phyloP scores from a whole-genome alignment of 768 basidiomycete species.

The Pseudohyphozyma bogoriensis region DNA sequence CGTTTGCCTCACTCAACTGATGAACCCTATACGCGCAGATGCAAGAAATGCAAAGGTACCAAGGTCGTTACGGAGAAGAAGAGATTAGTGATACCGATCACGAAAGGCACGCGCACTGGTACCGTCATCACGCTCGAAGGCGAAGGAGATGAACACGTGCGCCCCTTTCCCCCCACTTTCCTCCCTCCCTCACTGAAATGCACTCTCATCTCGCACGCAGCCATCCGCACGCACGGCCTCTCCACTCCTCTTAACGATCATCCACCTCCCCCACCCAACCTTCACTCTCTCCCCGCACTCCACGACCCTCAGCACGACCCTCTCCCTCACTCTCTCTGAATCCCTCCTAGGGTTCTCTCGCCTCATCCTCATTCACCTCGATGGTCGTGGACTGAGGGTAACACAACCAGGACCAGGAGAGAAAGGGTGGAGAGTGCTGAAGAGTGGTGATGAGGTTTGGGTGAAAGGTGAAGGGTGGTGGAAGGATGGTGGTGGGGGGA shows the following conservation, averaged over 20 bases:
- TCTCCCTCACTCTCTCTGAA: slow-evolving; percentile 83
- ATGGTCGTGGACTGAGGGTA: slow-evolving; percentile 80
- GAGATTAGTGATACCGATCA: slow-evolving; percentile 73
- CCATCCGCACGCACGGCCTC: slow-evolving; percentile 69
- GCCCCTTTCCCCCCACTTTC: slow-evolving; percentile 19
- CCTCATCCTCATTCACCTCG: slow-evolving; percentile 79
- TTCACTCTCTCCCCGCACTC: slow-evolving; percentile 56
- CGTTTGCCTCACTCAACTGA: too few relatives aligned
- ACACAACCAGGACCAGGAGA: slow-evolving; percentile 57
- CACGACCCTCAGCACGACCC: slow-evolving; percentile 64
- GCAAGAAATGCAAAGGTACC: slow-evolving; percentile 89
- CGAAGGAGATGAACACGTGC: slow-evolving; percentile 80
- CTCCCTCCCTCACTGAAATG: background rate
- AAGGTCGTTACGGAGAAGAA: slow-evolving; percentile 79
- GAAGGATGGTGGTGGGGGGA: slow-evolving; percentile 61
- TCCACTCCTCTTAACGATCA: slow-evolving; percentile 78
- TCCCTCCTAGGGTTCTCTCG: slow-evolving; percentile 90
- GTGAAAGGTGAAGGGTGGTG: slow-evolving; percentile 85
- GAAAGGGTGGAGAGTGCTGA: slow-evolving; percentile 48
- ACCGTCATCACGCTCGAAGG: slow-evolving; percentile 81
- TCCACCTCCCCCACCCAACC: slow-evolving; percentile 56
- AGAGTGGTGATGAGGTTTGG: slow-evolving; percentile 61
- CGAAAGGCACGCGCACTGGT: slow-evolving; percentile 73
- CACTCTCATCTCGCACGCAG: slow-evolving; percentile 39
- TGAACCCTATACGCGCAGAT: slow-evolving; percentile 48